A percentile compares a stretch with the other conserved stretches of the same genome.
Evolutionary conservation across 345 rosid genomes (phyloP).

Genomic region (Moricandia moricandioides): DNA sequence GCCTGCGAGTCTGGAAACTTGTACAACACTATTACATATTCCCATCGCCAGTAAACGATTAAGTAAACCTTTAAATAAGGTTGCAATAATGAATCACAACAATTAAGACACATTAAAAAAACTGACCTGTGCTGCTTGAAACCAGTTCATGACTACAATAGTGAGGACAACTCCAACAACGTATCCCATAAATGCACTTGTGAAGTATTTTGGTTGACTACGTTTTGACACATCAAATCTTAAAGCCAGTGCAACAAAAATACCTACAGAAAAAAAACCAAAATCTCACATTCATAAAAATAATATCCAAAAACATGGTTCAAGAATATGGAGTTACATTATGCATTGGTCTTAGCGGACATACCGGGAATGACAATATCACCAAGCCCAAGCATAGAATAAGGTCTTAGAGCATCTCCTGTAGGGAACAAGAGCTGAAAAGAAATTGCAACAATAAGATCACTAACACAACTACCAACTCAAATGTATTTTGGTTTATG

Average conservation of each 20-base stretch:
- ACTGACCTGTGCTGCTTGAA: constrained; percentile 96
- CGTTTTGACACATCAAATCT: constrained; percentile 94
- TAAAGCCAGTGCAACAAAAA: constrained; percentile 94
- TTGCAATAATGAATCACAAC: neutral
- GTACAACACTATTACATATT: neutral
- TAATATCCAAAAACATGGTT: neutral
- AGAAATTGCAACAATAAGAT: constrained; percentile 1
- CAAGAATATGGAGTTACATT: neutral
- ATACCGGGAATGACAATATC: constrained; percentile 97
- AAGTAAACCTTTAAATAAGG: too few species aligned
- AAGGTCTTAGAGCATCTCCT: constrained; percentile 67
- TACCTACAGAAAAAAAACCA: constrained; percentile 48
- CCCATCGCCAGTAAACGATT: neutral
- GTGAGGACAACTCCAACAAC: constrained; percentile 73
- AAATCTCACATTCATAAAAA: neutral
- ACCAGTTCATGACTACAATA: constrained; percentile 97
- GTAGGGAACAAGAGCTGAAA: constrained; percentile 95
- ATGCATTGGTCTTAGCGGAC: neutral
- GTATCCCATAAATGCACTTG: constrained; percentile 93
- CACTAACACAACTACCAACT: neutral
- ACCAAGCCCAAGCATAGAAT: constrained; percentile 99
- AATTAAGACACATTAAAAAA: neutral
- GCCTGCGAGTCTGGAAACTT: neutral
- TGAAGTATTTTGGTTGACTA: constrained; percentile 77
- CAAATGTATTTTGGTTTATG: neutral